phyloP scores from a whole-genome alignment of 2,329 filamentous ascomycete genomes.

The Knufia fluminis region DNA sequence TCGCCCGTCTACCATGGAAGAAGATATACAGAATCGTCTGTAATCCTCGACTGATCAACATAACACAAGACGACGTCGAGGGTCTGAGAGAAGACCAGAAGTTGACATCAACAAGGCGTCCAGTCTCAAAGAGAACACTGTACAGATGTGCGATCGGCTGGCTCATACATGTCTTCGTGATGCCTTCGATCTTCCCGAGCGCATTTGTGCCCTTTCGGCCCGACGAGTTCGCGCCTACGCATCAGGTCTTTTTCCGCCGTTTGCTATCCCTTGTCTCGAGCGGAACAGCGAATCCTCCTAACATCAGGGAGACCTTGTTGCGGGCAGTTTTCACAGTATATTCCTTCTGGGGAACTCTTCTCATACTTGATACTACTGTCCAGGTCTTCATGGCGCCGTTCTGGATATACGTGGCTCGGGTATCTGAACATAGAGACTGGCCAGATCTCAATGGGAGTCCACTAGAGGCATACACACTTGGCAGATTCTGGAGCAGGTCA shows the following conservation, averaged over 20 bases:
- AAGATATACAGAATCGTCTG: not conserved
- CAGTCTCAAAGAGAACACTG: not conserved
- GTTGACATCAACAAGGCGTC: not conserved
- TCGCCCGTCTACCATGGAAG: not conserved
- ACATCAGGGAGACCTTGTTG: not conserved
- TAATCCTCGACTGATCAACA: not conserved
- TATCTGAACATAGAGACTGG: conserved; percentile 3
- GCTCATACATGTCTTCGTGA: not conserved
- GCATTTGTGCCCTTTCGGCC: not conserved
- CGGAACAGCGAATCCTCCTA: not conserved
- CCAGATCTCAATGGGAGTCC: conserved; percentile 8
- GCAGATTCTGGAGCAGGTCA: conserved; percentile 9
- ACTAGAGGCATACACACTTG: conserved; percentile 7
- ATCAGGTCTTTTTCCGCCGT: not conserved
- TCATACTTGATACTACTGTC: conserved; percentile 6
- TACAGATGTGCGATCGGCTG: not conserved
- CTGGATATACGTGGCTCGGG: conserved; percentile 8
- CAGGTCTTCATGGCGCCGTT: not conserved
- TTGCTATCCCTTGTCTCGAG: not conserved
- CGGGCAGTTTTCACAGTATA: conserved; percentile 8
- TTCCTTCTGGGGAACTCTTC: conserved; percentile 2
- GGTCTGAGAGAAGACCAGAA: not conserved
- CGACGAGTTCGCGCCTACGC: not conserved
- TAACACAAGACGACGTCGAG: not conserved
- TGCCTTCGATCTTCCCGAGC: not conserved